Conservation (phyloP, 2,329 filamentous ascomycete genomes). For the Cladosporium sp. region DNA sequence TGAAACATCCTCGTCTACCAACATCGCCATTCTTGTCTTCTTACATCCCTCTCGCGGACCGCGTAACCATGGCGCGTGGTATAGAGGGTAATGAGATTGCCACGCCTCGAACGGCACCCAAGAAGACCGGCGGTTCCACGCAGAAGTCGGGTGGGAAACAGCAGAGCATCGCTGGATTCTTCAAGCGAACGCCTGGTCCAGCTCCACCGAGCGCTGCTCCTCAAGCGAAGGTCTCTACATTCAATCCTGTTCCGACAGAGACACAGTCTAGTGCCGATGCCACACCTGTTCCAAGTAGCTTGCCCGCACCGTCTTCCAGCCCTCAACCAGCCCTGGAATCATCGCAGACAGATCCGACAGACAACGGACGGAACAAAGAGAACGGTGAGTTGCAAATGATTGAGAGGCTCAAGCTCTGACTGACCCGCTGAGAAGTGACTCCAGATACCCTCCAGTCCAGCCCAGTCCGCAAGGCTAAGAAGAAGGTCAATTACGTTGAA, state of each 20-base stretch:
- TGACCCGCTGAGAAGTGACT: constrained; percentile 30
- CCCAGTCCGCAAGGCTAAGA: constrained; percentile 68
- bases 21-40: not conserved
- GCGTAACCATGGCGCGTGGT: constrained; percentile 36
- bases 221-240: constrained; percentile 27
- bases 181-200: constrained; percentile 42
- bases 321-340: constrained; percentile 40
- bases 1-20: not conserved
- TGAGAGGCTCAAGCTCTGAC: constrained; percentile 30
- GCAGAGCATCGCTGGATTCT: constrained; percentile 72
- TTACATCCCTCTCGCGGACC: not conserved
- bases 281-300: constrained; percentile 77
- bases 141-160: constrained; percentile 54
- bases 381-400: constrained; percentile 37
- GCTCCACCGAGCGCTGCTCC: constrained; percentile 40
- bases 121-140: constrained; percentile 38
- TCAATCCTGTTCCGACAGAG: constrained; percentile 19
- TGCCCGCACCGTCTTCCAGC: constrained; percentile 69
- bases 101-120: constrained; percentile 36
- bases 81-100: constrained; percentile 43
- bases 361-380: constrained; percentile 46
- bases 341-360: constrained; percentile 48
- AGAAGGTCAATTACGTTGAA: constrained; percentile 73
- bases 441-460: constrained; percentile 54
- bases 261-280: constrained; percentile 36